Evolutionary conservation across 805 yeast genomes (phyloP), one percentile per base, ranked within the genome.

Genomic region (Sugiyamaella floridensis): DNA sequence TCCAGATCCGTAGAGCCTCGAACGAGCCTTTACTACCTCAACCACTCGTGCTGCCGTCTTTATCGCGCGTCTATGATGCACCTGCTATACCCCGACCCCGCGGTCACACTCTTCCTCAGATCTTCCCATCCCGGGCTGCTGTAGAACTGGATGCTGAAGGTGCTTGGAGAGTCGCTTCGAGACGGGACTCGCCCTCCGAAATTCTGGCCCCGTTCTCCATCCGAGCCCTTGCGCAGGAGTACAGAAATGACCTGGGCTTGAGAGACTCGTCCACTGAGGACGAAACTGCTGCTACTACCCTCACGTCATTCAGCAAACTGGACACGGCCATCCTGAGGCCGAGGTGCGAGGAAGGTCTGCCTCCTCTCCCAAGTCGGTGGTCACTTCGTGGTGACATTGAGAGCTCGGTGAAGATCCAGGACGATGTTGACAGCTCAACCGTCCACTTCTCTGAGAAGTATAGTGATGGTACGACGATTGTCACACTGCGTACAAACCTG

Each of bases 401-500:
- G 22, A 16, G 29, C n/a, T 29, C 46, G 22, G 51, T 58, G 12
- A n/a, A 34, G 40, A 40, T 55, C 44, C 51, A 54, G 26, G 51
- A 47, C 43, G 50, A 51, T 14, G 57, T 57, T 29, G 43, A 44
- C 37, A 47, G 42, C 19, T 42, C 52, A 18, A 53, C 48, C 29
- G 44, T 47, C 16, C 28, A 22, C 19, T 32, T 40, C 40, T 50
- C 50, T 16, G 10, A 28, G 20, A 53, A 47, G 15, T 18, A 32
- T 11, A 29, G 47, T 12, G 48, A 42, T 4, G 54, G 52, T 20
- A 58, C 56, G 26, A 22, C 26, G 2, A 53, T 51, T 19, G 52
- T 55, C 20, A 47, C 58, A 11, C 63, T 73, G 9, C 69, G 67
- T 50, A 58, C 76, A 1, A 63, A 74, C 53, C 55, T 64, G 37